phyloP scores from a whole-genome alignment of 805 yeast genomes.

The Candida verbasci region DNA sequence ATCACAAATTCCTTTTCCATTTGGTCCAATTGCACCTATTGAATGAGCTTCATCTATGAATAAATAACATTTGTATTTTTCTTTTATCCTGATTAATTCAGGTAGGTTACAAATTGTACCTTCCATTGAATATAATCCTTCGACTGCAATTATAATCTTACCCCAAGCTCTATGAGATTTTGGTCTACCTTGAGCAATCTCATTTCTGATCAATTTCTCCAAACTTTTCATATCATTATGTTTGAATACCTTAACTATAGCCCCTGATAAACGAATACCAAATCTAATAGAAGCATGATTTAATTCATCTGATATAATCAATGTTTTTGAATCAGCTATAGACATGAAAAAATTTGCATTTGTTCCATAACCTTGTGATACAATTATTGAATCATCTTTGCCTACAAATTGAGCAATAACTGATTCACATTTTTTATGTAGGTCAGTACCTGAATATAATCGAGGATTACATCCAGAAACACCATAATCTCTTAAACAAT shows the following conservation, averaged over 20 bases:
- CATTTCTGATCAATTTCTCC: constrained; percentile 74
- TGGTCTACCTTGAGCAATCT: constrained; percentile 92
- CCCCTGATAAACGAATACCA: constrained; percentile 90
- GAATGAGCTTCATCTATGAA: constrained; percentile 98
- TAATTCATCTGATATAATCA: constrained; percentile 91
- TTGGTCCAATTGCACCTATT: constrained; percentile 96
- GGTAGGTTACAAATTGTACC: constrained; percentile 88
- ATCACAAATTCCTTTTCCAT: constrained; percentile 93
- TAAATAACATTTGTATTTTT: constrained; percentile 82
- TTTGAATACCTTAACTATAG: constrained; percentile 84
- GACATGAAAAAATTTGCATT: constrained; percentile 85
- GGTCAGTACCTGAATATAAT: constrained; percentile 64
- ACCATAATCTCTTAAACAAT: constrained; percentile 64
- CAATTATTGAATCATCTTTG: constrained; percentile 79
- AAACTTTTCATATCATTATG: constrained; percentile 85
- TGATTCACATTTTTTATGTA: constrained; percentile 70
- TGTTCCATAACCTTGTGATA: constrained; percentile 95
- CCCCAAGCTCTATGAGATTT: constrained; percentile 96
- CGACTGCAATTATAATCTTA: constrained; percentile 79
- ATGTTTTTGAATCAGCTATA: constrained; percentile 78
- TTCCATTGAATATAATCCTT: constrained; percentile 90
- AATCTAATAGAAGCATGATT: constrained; percentile 95
- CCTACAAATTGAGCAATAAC: constrained; percentile 84
- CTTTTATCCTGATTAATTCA: constrained; percentile 61
- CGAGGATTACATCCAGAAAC: constrained; percentile 78